Conservation (phyloP, 345 rosid genomes). For the Cardamine occulta region DNA sequence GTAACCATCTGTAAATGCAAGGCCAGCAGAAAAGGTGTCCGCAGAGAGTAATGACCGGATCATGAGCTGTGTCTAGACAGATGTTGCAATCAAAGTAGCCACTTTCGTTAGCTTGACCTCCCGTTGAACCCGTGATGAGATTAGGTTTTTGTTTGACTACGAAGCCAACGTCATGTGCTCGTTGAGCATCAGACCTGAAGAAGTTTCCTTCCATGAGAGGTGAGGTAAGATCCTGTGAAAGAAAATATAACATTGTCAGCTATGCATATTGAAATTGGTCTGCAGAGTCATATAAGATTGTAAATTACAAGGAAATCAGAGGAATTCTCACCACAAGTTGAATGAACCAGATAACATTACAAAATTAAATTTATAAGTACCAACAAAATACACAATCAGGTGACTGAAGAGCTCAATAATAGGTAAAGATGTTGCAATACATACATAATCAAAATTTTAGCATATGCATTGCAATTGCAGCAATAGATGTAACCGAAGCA, state of each 20-base stretch:
- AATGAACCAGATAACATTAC: neutral
- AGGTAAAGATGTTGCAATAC: neutral
- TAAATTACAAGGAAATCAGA: too few relatives aligned
- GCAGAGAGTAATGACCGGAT: constrained; percentile 82
- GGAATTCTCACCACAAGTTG: neutral
- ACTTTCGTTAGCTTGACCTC: constrained; percentile 33
- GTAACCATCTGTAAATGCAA: constrained; percentile 61
- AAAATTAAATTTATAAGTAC: neutral
- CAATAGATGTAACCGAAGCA: neutral
- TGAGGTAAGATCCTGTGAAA: constrained; percentile 39
- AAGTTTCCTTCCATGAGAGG: constrained; percentile 48
- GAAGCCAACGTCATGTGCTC: constrained; percentile 44
- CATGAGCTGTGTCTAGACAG: constrained; percentile 69
- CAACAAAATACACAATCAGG: constrained; percentile 3
- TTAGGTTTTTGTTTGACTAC: constrained; percentile 48
- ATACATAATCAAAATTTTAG: neutral
- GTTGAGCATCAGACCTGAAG: constrained; percentile 45
- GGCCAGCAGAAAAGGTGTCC: constrained; percentile 95
- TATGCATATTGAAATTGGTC: neutral
- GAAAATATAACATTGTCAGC: constrained; percentile 1
- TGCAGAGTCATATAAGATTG: neutral
- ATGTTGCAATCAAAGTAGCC: constrained; percentile 79
- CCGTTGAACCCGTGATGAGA: constrained; percentile 26
- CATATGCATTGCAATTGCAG: neutral
- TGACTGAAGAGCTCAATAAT: neutral